Evolutionary conservation across 129 eudicot species (phyloP).

Genomic region (Lactuca sativa): DNA sequence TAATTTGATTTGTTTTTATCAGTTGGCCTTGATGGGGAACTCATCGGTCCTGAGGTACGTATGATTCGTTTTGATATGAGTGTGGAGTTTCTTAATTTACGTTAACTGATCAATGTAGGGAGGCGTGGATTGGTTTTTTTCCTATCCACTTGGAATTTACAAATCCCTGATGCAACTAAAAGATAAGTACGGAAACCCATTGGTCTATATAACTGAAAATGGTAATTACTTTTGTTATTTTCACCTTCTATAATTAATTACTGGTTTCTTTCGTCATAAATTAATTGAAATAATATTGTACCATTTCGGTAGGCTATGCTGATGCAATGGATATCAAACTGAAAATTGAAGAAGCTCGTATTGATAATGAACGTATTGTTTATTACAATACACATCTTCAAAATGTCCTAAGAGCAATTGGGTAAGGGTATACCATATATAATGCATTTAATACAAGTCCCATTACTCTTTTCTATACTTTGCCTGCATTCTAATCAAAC

Average conservation of each 20-base stretch:
- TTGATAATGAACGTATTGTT: conserved; percentile 29
- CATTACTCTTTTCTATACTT: neutral
- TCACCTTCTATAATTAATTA: neutral
- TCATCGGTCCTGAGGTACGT: neutral
- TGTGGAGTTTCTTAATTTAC: neutral
- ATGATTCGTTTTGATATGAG: neutral
- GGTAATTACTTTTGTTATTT: conserved; percentile 23
- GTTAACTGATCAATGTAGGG: conserved; percentile 20
- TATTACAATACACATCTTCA: conserved; percentile 26
- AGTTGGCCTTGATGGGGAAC: neutral
- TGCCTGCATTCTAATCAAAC: neutral
- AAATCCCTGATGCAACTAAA: conserved; percentile 29
- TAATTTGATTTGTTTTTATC: no score
- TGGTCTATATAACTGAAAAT: conserved; percentile 46
- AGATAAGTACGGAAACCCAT: conserved; percentile 30
- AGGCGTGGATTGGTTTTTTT: conserved; percentile 33
- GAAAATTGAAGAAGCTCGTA: conserved; percentile 32
- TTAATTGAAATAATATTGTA: neutral
- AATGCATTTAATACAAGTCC: neutral
- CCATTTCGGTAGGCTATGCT: conserved; percentile 14
- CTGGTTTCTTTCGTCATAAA: neutral
- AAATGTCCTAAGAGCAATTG: conserved; percentile 29
- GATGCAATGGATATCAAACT: conserved; percentile 16
- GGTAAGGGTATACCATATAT: conserved; percentile 14
- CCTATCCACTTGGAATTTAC: conserved; percentile 37